Evolutionary conservation across 2,329 filamentous ascomycete genomes (phyloP).

Genomic region (Diaporthe destruens): DNA sequence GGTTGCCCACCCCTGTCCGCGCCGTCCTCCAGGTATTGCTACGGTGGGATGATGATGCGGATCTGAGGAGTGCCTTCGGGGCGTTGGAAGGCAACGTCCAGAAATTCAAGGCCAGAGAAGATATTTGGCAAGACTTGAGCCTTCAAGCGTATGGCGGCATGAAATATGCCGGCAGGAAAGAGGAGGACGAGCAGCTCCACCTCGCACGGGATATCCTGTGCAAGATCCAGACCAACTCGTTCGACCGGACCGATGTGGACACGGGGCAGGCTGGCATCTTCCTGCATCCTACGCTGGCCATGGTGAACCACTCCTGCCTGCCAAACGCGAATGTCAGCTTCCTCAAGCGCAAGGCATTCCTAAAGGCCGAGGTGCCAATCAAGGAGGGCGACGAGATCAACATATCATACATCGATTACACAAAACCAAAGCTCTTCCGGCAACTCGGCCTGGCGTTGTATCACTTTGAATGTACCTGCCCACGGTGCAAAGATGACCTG

Average conservation of each 20-base stretch:
- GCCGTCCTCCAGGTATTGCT: slow-evolving; percentile 66
- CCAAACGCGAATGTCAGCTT: slow-evolving; percentile 72
- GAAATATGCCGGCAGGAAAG: slow-evolving; percentile 58
- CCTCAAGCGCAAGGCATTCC: slow-evolving; percentile 61
- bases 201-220: slow-evolving; percentile 63
- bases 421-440: slow-evolving; percentile 58
- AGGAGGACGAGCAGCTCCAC: slow-evolving; percentile 52
- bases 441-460: slow-evolving; percentile 60
- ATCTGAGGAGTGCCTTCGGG: slow-evolving; percentile 50
- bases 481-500: slow-evolving; percentile 63
- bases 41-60: slow-evolving; percentile 49
- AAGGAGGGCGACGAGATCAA: slow-evolving; percentile 67
- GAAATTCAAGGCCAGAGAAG: slow-evolving; percentile 51
- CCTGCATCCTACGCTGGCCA: slow-evolving; percentile 67
- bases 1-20: slow-evolving; percentile 67
- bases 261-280: slow-evolving; percentile 67
- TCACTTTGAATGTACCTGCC: slow-evolving; percentile 65
- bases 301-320: slow-evolving; percentile 73
- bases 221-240: slow-evolving; percentile 74
- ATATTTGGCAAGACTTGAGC: slow-evolving; percentile 61
- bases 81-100: slow-evolving; percentile 62
- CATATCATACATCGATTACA: slow-evolving; percentile 72
- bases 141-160: slow-evolving; percentile 64
- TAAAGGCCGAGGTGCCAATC: slow-evolving; percentile 65
- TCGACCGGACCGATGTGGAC: slow-evolving; percentile 68